Conservation (phyloP, 1,284 basidiomycete species). For the Trichosporon coremiiforme region DNA sequence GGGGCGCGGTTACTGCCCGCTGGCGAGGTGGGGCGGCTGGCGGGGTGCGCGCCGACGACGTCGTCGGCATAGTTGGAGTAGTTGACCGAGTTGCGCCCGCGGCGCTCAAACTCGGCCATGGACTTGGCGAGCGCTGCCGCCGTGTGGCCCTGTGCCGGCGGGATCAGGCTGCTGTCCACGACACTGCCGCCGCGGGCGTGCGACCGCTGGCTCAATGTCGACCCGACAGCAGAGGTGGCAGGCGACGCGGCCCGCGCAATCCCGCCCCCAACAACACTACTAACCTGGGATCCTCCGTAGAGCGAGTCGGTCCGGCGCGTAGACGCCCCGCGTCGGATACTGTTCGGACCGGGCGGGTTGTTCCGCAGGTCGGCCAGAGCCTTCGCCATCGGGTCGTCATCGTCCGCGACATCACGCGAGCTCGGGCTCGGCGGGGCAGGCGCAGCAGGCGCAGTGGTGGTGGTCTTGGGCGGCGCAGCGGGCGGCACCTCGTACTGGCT, state of each 20-base stretch:
- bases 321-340: conserved; percentile 49
- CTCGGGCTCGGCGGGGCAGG: conserved; percentile 38
- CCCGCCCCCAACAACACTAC: conserved; percentile 16
- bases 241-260: conserved; percentile 2
- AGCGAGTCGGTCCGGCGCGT: conserved; percentile 50
- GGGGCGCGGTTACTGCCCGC: conserved; percentile 33
- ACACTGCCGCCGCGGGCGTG: neutral
- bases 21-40: conserved; percentile 70
- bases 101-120: conserved; percentile 55
- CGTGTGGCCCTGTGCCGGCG: conserved; percentile 55
- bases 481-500: conserved; percentile 25
- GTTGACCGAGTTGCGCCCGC: conserved; percentile 56
- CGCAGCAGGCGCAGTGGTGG: too few relatives aligned
- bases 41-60: conserved; percentile 73
- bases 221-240: neutral
- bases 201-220: neutral
- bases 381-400: conserved; percentile 72
- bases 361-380: conserved; percentile 25
- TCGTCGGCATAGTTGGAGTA: conserved; percentile 63
- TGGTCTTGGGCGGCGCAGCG: conserved; percentile 25
- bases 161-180: conserved; percentile 52
- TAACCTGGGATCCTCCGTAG: conserved; percentile 22
- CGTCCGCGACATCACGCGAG: conserved; percentile 55
- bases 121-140: conserved; percentile 55
- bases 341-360: conserved; percentile 48